Base-by-base conservation (phyloP, 768 basidiomycete species). In the Gloeophyllum trabeum region DNA sequence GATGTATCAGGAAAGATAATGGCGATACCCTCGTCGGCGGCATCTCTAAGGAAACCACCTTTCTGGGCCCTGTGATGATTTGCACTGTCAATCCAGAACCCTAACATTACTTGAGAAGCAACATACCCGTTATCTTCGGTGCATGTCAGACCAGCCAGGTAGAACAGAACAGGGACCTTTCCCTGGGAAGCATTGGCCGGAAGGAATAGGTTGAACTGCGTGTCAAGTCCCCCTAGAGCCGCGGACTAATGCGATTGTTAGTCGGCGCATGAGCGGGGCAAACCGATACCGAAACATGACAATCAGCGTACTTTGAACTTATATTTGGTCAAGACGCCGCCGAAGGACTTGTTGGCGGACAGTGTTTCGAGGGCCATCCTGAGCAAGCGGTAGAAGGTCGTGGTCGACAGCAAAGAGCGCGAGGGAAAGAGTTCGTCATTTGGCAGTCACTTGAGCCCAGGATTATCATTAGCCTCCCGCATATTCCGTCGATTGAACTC, bases 1-100 rank as follows among this genome's bases (percentile, higher is more conserved):
- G 88, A 92, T 0, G 94, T 98, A 56, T 99, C 96, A 2, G 96
- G 90, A 59, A 97, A 90, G 43, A 98, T 75, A 39, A 98, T 65
- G 0, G 96, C 93, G 42, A 99, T 81, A 4, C 84, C 81, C 52
- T 94, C 79, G 16, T 76, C 68, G 4, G 90, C 75, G 1, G 94
- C 94, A 30, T 83, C 76, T n/a, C 77, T 71, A 28, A 97, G 63
- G 64, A 98, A 94, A 7, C 74, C 75, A n/a, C 90, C 93, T 60
- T 99, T 98, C 62, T 93, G 89, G 1, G 94, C 77, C 0, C 88
- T 91, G 50, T 2, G 21, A 7, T 16, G 21, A n/a, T n/a, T n/a
- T 12, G 24, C n/a, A n/a, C n/a, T n/a, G n/a, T n/a, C n/a, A n/a
- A n/a, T n/a, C n/a, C n/a, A n/a, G n/a, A n/a, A 32, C 16, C 16